Evolutionary conservation across 768 basidiomycete genomes (phyloP), one percentile per base, ranked within the genome.

Genomic region (Gymnopilus dilepis): DNA sequence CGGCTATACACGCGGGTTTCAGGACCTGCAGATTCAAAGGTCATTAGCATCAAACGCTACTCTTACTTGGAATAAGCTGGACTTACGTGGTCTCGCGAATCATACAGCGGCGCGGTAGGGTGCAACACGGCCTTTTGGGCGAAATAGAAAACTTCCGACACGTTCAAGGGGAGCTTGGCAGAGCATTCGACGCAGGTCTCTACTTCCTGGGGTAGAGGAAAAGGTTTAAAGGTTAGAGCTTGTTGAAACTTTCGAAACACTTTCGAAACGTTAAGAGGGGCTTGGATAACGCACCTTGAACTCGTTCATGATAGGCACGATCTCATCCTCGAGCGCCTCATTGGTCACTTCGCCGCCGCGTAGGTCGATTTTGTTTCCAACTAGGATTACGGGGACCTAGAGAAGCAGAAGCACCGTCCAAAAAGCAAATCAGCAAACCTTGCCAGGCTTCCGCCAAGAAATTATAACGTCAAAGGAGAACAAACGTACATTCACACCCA

Each of bases 111-210:
- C 6, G 97, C 97, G 1, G 95, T 97, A 2, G 97, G 97, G 71
- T 99, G 95, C 11, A 98, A 79, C 31, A 99, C 97, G 12, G 97
- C 97, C 72, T 97, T 98, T 76, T 97, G 96, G 1, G 97, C 97
- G 74, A 98, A 98, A 75, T 97, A 98, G 79, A 99, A 95, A 30
- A 99, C 95, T 75, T 97, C 96, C 15, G 95, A 96, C 60, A 98
- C 90, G 73, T 98, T 98, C 63, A 96, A 74, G 26, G 93, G 90
- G 54, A 91, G 77, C 73, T 91, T 90, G 3, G 95, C 95, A n/a
- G 95, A 97, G 70, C 93, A 94, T 77, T 99, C 97, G 30, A 99
- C 92, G 69, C 96, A 98, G 41, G 97, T 98, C 73, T 98, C 96
- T 56, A 98, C 96, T 85, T 98, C 96, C 97, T 99, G 66, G 9